Conservation (phyloP, 371 early-diverging fungal genomes). For the Actinomortierella ambigua region DNA sequence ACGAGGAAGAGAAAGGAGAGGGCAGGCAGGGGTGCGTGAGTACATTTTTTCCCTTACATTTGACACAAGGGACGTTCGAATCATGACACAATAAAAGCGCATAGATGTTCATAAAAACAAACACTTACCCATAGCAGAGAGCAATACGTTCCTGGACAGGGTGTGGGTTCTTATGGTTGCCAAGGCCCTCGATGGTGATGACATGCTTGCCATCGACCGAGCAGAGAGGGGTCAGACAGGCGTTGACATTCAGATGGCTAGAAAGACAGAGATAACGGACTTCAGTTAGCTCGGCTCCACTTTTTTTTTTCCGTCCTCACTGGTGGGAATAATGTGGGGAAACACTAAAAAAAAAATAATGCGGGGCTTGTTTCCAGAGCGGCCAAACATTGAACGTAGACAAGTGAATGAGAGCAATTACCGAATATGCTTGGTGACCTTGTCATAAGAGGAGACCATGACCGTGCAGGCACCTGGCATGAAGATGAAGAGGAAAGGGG, state of each 20-base stretch:
- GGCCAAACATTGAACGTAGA: neutral
- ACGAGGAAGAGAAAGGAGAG: neutral
- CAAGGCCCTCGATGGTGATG: slow-evolving; percentile 80
- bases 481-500: neutral
- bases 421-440: slow-evolving; percentile 41
- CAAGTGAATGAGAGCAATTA: slow-evolving; percentile 3
- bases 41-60: neutral
- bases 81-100: too few species aligned
- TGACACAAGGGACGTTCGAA: neutral
- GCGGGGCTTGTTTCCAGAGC: too few species aligned
- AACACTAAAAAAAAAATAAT: too few species aligned
- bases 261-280: slow-evolving; percentile 1
- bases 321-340: too few species aligned
- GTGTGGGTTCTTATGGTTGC: slow-evolving; percentile 68
- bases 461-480: slow-evolving; percentile 76
- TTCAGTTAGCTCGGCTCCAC: too few species aligned
- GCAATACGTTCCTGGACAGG: slow-evolving; percentile 71
- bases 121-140: slow-evolving; percentile 54
- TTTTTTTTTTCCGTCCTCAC: too few species aligned
- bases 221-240: slow-evolving; percentile 75
- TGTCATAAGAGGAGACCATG: slow-evolving; percentile 64
- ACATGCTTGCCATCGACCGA: slow-evolving; percentile 78
- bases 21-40: neutral
- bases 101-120: neutral
- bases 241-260: slow-evolving; percentile 66